Evolutionary conservation across 495 filamentous ascomycete genomes (phyloP), one percentile per base, ranked within the genome.

Genomic region (Xylaria palmicola): DNA sequence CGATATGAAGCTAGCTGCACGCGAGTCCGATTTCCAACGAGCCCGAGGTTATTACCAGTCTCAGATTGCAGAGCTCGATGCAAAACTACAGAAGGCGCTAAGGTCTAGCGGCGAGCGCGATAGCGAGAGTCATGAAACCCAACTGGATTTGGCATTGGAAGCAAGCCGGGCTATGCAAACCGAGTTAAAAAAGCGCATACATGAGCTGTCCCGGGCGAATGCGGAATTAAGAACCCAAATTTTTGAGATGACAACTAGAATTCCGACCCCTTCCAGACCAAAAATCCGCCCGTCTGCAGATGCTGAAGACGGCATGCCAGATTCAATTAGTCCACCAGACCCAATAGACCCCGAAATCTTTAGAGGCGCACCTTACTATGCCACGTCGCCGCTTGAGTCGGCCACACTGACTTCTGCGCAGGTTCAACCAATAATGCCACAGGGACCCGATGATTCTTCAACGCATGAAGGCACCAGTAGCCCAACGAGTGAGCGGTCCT

Each of bases 21-120:
- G 73, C 20, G 82, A 90, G 34, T 70, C 71, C 17, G 82, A 88
- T 47, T 68, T 79, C 24, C 73, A 79, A 40, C 73, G 76, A 49
- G 63, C 69, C n/a, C 76, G 75, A 6, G 64, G 71, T 22, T 70
- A 64, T 0, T 81, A 81, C 62, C 72, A 82, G 40, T 68, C 68
- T 8, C 75, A 79, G 40, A 78, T 85, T 22, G 59, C 65, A 12
- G 76, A 52, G n/a, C 66, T 79, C 34, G 73, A 71, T 45, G 65
- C 68, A 7, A 74, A 72, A 57, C 71, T 85, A 4, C 74, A 75
- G 52, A 68, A 75, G n/a, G 76, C 76, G 27, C 65, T 75, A 30
- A 67, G 69, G 47, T 44, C 41, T n/a, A 47, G 57, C 13, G 34
- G 45, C 15, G 57, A 59, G 13, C 66, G 55, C 47, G 62, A 57